Evolutionary conservation across 192 early-diverging fungal genomes (phyloP).

Genomic region (Coemansia sp.): DNA sequence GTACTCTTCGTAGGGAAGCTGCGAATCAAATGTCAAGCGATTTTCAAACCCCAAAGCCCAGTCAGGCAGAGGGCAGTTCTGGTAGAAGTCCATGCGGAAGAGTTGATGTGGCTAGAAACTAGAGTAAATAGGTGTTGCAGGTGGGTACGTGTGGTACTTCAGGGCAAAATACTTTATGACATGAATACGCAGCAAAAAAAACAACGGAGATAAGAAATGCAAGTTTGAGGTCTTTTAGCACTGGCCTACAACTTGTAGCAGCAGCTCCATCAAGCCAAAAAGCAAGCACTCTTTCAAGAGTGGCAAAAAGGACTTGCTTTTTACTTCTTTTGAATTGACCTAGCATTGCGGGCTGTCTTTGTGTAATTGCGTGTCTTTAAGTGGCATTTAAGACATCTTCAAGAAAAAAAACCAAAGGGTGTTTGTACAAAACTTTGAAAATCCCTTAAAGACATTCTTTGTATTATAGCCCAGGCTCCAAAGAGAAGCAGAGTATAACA

Average conservation of each 20-base stretch:
- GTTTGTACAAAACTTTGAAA: too few relatives aligned
- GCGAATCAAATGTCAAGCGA: background rate
- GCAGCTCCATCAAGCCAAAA: background rate
- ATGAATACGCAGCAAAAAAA: background rate
- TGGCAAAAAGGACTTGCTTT: too few relatives aligned
- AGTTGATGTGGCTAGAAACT: background rate
- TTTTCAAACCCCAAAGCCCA: background rate
- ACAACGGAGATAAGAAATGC: background rate
- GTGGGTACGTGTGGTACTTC: background rate
- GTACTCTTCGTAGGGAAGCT: constrained; percentile 5
- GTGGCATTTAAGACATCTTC: too few relatives aligned
- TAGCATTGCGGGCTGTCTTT: too few relatives aligned
- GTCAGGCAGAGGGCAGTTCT: background rate
- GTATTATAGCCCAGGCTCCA: too few relatives aligned
- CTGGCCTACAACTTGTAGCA: background rate
- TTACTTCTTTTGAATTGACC: too few relatives aligned
- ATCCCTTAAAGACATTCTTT: too few relatives aligned
- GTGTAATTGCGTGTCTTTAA: too few relatives aligned
- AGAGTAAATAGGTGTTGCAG: background rate
- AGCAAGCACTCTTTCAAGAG: too few relatives aligned
- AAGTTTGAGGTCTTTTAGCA: background rate
- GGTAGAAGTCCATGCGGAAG: background rate
- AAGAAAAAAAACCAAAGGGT: too few relatives aligned
- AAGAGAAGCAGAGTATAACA: too few relatives aligned
- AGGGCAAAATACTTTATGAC: background rate